phyloP scores from a whole-genome alignment of 768 basidiomycete species.

The Gelatoporia subvermispora region DNA sequence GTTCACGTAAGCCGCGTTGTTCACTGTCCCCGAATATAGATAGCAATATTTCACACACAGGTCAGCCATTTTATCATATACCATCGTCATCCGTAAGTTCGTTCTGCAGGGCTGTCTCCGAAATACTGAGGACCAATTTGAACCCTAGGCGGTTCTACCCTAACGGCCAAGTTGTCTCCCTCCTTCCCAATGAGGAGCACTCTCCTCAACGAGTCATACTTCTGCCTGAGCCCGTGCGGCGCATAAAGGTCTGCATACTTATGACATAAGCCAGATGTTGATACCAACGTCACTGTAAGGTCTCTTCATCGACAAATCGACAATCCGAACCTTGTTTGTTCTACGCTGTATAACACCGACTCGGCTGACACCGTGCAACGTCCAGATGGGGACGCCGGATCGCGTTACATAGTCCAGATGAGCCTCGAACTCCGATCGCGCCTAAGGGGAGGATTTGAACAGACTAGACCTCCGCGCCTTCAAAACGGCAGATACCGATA shows the following conservation, averaged over 20 bases:
- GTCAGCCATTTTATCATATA: conserved; percentile 86
- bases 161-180: conserved; percentile 79
- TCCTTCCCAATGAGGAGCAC: conserved; percentile 77
- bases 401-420: conserved; percentile 72
- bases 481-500: conserved; percentile 66
- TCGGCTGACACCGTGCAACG: conserved; percentile 46
- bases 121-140: background rate
- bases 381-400: conserved; percentile 7
- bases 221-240: conserved; percentile 66
- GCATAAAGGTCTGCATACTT: conserved; percentile 59
- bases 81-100: conserved; percentile 78
- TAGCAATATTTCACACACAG: conserved; percentile 31
- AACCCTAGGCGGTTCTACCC: conserved; percentile 74
- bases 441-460: conserved; percentile 82
- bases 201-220: conserved; percentile 70
- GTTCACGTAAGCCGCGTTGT: conserved; percentile 58
- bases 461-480: conserved; percentile 72
- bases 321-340: conserved; percentile 49
- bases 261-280: background rate
- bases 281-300: conserved; percentile 41
- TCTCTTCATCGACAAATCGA: conserved; percentile 68
- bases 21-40: background rate
- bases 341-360: conserved; percentile 54
- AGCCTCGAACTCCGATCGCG: conserved; percentile 64
- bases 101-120: no score